Evolutionary conservation across 2,329 filamentous ascomycete species (phyloP), one percentile per base, ranked within the genome.

Genomic region (Neocucurbitaria cava): DNA sequence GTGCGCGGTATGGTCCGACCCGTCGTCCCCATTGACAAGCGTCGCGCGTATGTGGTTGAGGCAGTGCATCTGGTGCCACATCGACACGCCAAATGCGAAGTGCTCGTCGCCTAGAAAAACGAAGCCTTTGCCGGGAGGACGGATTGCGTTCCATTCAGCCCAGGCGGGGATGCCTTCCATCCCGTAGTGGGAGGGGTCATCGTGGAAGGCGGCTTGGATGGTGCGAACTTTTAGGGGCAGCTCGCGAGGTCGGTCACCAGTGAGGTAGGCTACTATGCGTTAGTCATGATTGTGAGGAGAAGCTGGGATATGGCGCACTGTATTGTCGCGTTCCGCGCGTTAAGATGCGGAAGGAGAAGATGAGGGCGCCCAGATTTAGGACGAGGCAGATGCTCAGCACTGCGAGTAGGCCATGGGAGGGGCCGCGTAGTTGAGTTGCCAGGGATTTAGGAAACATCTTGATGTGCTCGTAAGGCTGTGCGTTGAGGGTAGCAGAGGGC

Each of bases 101-200:
- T 52, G 33, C 35, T 52, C 49, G 18, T 52, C 33, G 2, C 49
- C 42, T 31, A 41, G 42, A 41, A 46, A 52, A 35, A 41, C 42
- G 17, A 46, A 52, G 49, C 49, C 49, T 35, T 46, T 46, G 17
- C 49, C 49, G 7, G 49, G 49, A 33, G 49, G 42, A 33, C 49
- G 49, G 2, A 52, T 46, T 5, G 49, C 42, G 17, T 52, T 52
- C 49, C 49, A 52, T 41, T 52, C 49, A 35, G 49, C 49, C 42
- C 42, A 46, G 18, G 49, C 49, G 36, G 41, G 41, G 10, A 52
- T 35, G 23, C 42, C 49, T 40, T 52, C 49, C 36, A 52, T 33
- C 17, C 23, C 49, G 42, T 52, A 52, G 42, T 52, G 18, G 24
- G 31, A 35, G 3, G 42, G 49, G 42, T 52, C 42, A 18, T 52